Conservation (phyloP, 2,329 filamentous ascomycete species). For the Endothia cerciana region DNA sequence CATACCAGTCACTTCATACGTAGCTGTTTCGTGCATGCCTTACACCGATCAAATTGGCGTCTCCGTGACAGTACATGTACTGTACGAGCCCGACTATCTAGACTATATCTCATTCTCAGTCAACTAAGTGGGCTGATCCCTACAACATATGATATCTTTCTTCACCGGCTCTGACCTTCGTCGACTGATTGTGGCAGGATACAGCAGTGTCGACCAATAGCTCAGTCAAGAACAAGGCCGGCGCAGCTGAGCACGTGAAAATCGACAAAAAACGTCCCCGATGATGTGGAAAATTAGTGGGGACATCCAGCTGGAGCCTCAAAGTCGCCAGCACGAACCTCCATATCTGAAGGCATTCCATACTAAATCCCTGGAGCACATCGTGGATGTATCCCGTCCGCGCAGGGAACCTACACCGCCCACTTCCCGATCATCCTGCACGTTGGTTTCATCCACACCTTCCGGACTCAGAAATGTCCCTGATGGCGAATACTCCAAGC, state of each 20-base stretch:
- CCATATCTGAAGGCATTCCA: not conserved
- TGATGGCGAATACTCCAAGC: not conserved
- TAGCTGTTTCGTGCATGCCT: no score
- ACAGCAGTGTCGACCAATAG: not conserved
- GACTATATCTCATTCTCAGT: no score
- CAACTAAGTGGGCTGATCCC: no score
- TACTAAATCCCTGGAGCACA: not conserved
- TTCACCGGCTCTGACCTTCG: not conserved
- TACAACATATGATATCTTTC: no score
- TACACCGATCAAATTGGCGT: no score
- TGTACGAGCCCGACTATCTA: no score
- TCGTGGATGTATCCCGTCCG: not conserved
- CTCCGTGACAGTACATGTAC: no score
- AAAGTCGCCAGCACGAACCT: no score
- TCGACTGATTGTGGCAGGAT: not conserved
- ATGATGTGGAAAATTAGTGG: not conserved
- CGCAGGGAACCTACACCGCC: not conserved
- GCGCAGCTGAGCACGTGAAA: not conserved
- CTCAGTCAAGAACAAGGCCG: not conserved
- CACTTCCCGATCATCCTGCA: constrained; percentile 2
- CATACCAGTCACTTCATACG: no score
- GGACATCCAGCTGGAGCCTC: not conserved
- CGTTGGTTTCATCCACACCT: not conserved
- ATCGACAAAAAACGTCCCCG: not conserved
- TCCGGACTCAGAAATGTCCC: not conserved